A percentile compares a stretch with the other conserved stretches of the same genome.
These are phyloP conservation scores for Alternaria ventricosa DNA, from an alignment of 2,329 filamentous ascomycete species.

Conservation along the genomic window DNA sequence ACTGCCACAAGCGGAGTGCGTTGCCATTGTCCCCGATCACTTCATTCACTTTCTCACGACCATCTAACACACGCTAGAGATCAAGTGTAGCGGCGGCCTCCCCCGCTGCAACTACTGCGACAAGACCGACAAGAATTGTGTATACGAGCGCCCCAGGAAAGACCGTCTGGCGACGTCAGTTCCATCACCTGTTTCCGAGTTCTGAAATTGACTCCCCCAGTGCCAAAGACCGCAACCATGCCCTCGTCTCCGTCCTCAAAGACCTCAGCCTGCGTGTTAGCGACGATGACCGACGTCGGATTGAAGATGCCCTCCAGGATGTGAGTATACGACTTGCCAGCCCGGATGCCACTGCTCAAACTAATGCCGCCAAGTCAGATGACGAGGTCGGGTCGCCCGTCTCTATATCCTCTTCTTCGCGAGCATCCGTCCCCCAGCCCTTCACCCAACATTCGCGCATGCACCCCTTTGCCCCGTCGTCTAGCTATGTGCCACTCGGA, in stretches of 20 bases:
- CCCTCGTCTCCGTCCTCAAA: constrained; percentile 17
- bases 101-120: constrained; percentile 42
- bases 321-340: constrained; percentile 1
- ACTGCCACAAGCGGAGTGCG: constrained; percentile 25
- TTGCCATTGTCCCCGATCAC: not conserved
- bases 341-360: not conserved
- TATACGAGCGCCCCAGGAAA: constrained; percentile 37
- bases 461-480: not conserved
- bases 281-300: constrained; percentile 15
- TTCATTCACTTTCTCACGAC: not conserved
- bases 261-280: constrained; percentile 22
- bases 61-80: constrained; percentile 24
- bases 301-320: constrained; percentile 17
- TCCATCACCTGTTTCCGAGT: not conserved
- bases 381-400: not conserved
- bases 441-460: constrained; percentile 2
- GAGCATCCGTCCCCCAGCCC: not conserved
- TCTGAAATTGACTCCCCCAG: constrained; percentile 8
- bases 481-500: not conserved
- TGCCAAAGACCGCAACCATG: constrained; percentile 20
- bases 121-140: constrained; percentile 31
- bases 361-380: constrained; percentile 8
- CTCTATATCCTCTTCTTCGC: constrained; percentile 4
- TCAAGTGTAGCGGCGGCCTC: constrained; percentile 43
- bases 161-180: constrained; percentile 37